Percentiles rank a stretch among this genome's conserved stretches.
Conservation (phyloP, 139 green algal genomes). For the Raphidocelis subcapitata region DNA sequence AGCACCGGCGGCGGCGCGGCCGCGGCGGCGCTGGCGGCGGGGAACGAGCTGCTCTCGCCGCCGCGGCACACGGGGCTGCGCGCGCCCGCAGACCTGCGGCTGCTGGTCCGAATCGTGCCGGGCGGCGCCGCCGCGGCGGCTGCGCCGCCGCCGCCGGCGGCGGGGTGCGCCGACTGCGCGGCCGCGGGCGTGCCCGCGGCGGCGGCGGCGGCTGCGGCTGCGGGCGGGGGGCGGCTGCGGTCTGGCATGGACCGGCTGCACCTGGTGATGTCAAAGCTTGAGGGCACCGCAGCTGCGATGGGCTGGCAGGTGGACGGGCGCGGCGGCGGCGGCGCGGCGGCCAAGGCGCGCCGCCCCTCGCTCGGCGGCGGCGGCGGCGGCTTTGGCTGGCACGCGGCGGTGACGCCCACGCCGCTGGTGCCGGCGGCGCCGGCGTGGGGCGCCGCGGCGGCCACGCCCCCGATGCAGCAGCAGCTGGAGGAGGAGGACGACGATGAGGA, state of each 20-base stretch:
- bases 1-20: neutral
- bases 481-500: no score
- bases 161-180: neutral
- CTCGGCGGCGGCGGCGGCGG: no score
- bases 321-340: no score
- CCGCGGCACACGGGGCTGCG: neutral
- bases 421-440: no score
- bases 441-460: no score
- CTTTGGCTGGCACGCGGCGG: no score
- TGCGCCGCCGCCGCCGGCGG: neutral
- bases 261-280: constrained; percentile 9
- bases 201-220: constrained; percentile 3
- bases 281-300: constrained; percentile 1
- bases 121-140: neutral
- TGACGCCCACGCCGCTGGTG: no score
- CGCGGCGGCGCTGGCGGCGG: no score
- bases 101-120: constrained; percentile 11
- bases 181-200: constrained; percentile 1
- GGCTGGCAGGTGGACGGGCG: constrained; percentile 24
- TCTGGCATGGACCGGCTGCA: constrained; percentile 3
- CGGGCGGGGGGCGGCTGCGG: constrained; percentile 9
- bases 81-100: constrained; percentile 4
- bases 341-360: no score
- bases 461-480: no score
- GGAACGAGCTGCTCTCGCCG: neutral